Evolutionary conservation across 2,329 filamentous ascomycete species (phyloP).

Genomic region (Calonectria naviculata): DNA sequence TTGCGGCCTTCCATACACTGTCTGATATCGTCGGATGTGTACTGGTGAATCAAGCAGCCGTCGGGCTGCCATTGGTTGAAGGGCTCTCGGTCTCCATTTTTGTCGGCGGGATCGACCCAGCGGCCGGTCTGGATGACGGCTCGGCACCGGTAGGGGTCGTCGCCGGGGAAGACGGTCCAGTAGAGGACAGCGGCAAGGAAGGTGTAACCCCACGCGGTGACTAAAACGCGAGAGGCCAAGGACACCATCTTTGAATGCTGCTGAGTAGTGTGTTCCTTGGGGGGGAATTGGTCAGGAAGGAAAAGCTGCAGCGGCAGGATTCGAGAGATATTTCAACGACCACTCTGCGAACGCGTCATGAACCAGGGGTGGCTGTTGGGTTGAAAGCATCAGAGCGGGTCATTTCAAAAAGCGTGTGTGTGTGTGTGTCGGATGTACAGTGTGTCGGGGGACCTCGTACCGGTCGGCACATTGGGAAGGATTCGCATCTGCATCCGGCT

Average conservation of each 20-base stretch:
- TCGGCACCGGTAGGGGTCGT: conserved; percentile 63
- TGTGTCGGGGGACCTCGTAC: not conserved
- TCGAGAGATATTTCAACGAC: not conserved
- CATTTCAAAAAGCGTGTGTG: not conserved
- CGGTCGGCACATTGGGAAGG: not conserved
- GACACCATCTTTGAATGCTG: not conserved
- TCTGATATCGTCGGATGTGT: conserved; percentile 59
- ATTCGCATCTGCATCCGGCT: not conserved
- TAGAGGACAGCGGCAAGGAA: not conserved
- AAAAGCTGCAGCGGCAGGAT: not conserved
- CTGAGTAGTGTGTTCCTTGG: not conserved
- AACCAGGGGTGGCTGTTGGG: not conserved
- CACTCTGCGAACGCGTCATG: not conserved
- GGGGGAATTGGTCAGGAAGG: not conserved
- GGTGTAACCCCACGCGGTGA: not conserved
- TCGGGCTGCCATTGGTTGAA: conserved; percentile 66
- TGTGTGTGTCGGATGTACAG: not conserved
- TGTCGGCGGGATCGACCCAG: conserved; percentile 54
- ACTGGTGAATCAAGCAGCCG: conserved; percentile 68
- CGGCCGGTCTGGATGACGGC: conserved; percentile 60
- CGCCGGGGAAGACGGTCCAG: conserved; percentile 5
- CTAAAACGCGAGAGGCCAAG: not conserved
- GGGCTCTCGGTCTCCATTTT: conserved; percentile 37
- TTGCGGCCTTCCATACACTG: conserved; percentile 61
- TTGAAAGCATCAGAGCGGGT: not conserved